These are phyloP conservation scores for Tripterygium wilfordii DNA, from an alignment of 177 flowering plant species.

Conservation along the genomic window DNA sequence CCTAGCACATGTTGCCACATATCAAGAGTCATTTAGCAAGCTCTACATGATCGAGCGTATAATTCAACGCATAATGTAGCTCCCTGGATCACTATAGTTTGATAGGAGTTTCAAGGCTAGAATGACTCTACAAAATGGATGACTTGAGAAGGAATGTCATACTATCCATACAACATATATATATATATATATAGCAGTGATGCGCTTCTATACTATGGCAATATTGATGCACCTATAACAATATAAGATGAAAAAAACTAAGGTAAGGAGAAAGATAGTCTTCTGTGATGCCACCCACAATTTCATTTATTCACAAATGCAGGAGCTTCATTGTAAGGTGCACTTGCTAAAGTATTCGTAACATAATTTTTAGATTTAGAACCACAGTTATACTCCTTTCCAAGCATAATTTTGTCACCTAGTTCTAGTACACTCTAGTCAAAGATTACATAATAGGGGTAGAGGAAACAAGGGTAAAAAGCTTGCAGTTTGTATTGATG, in stretches of 20 bases:
- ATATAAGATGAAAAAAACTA: neutral
- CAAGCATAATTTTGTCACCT: neutral
- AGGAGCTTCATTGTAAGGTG: constrained; percentile 3
- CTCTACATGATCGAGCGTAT: constrained; percentile 27
- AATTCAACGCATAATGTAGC: too few species aligned
- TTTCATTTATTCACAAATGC: neutral
- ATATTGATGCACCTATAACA: constrained; percentile 1
- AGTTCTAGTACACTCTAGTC: neutral
- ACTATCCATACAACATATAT: constrained; percentile 10
- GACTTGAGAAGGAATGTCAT: constrained; percentile 7
- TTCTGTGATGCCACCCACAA: neutral
- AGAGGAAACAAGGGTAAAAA: constrained; percentile 10
- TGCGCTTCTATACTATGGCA: constrained; percentile 19
- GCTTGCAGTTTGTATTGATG: constrained; percentile 14
- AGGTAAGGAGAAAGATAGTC: constrained; percentile 3
- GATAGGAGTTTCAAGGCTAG: too few species aligned
- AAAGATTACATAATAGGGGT: neutral
- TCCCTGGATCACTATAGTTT: too few species aligned
- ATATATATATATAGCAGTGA: too few species aligned
- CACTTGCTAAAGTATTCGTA: neutral
- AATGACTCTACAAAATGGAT: constrained; percentile 11
- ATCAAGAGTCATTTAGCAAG: constrained; percentile 18
- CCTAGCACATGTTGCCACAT: constrained; percentile 20
- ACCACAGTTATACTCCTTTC: constrained; percentile 1
- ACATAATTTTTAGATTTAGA: neutral